These are phyloP conservation scores for Puya raimondii DNA, from an alignment of 176 grass and related monocot species.

Conservation along the genomic window DNA sequence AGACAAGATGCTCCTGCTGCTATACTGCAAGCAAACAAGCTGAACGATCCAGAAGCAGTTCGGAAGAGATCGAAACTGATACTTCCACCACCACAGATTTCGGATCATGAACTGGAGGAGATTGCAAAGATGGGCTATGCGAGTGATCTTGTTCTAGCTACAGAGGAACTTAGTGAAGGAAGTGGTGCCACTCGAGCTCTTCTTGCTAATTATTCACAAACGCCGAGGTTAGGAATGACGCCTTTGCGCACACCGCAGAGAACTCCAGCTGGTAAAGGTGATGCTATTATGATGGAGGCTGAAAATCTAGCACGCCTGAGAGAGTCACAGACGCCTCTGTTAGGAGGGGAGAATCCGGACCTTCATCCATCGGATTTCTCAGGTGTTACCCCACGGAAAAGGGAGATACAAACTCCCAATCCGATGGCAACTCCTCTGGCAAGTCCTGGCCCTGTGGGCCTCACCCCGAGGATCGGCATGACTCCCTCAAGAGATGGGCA, in stretches of 20 bases:
- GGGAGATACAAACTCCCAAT: conserved; percentile 82
- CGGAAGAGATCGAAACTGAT: conserved; percentile 86
- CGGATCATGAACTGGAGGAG: conserved; percentile 90
- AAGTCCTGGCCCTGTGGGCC: conserved; percentile 50
- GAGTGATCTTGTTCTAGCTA: conserved; percentile 39
- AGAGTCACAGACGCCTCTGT: conserved; percentile 88
- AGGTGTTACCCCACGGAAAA: conserved; percentile 77
- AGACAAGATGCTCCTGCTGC: conserved; percentile 86
- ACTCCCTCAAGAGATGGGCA: conserved; percentile 67
- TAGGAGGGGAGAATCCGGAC: conserved; percentile 85
- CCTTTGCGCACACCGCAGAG: conserved; percentile 71
- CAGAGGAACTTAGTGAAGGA: conserved; percentile 68
- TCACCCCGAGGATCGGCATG: conserved; percentile 70
- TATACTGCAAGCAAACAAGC: conserved; percentile 89
- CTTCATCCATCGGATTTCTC: conserved; percentile 90
- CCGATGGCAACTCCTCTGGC: conserved; percentile 70
- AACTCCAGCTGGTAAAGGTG: conserved; percentile 78
- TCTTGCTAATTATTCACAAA: conserved; percentile 77
- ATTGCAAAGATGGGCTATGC: conserved; percentile 90
- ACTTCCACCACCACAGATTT: conserved; percentile 90
- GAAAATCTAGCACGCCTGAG: conserved; percentile 85
- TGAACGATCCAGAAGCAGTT: conserved; percentile 93
- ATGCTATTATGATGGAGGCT: conserved; percentile 98
- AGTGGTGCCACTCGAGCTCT: conserved; percentile 70
- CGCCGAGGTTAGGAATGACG: conserved; percentile 66